Conservation (phyloP, 371 early-diverging fungal genomes). For the Circinella minor region DNA sequence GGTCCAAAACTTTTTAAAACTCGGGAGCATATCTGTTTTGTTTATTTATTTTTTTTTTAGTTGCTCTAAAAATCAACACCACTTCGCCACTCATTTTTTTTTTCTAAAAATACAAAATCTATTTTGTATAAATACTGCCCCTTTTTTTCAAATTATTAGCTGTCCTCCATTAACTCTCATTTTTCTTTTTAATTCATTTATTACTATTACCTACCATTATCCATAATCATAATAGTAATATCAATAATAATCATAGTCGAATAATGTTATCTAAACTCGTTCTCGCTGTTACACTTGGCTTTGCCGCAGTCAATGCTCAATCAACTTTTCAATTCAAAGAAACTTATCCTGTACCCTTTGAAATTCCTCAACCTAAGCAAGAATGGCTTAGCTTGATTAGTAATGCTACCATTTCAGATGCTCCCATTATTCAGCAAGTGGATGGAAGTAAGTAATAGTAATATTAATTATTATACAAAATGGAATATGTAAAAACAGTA, state of each 20-base stretch:
- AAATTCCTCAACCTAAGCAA: slow-evolving; percentile 36
- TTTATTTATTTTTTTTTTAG: neutral
- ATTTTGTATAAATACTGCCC: neutral
- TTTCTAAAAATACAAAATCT: slow-evolving; percentile 12
- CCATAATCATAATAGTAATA: neutral
- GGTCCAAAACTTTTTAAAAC: slow-evolving; percentile 6
- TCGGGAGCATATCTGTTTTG: slow-evolving; percentile 10
- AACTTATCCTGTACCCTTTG: slow-evolving; percentile 33
- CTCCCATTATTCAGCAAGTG: slow-evolving; percentile 38
- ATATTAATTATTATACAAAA: neutral
- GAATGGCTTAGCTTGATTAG: slow-evolving; percentile 50
- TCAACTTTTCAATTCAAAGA: slow-evolving; percentile 27
- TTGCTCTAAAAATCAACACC: neutral
- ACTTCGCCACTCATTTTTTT: slow-evolving; percentile 6
- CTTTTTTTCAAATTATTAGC: neutral
- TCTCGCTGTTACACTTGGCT: slow-evolving; percentile 16
- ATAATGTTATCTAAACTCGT: slow-evolving; percentile 20
- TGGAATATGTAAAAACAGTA: neutral
- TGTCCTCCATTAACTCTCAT: neutral
- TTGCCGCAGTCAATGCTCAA: slow-evolving; percentile 21
- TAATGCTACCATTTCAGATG: slow-evolving; percentile 34
- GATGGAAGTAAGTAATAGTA: slow-evolving; percentile 12
- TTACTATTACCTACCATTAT: neutral
- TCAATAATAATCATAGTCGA: neutral
- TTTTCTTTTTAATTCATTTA: neutral